Base-by-base conservation (phyloP, 108 stramenopile genomes). In the Fragilaria crotonensis region DNA sequence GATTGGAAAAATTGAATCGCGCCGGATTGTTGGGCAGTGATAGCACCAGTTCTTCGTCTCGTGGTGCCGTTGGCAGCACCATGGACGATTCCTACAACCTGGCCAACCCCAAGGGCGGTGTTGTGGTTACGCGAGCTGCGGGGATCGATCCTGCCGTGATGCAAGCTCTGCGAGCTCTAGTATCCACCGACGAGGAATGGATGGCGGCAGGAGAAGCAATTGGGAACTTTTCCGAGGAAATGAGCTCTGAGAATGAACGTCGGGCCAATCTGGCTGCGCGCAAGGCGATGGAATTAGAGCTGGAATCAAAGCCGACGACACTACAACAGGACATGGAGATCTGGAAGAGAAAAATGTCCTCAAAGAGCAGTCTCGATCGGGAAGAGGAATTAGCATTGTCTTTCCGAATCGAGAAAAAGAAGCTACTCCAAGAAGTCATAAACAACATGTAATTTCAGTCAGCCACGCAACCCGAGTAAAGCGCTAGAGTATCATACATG, bases 391-490 rank as follows among this genome's bases (percentile, higher is more conserved):
- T 85, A 26, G 75, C 86, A 14, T 54, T 91, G 4, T 50, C 28
- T 49, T 92, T 88, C 71, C 84, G 86, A 33, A 70, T 86, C 49
- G 90, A 87, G 52, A 92, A 92, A 67, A 88, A 92, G 60, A 88
- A 83, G 60, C 44, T 92, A 4, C 63, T 92, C 48, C 57, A 65
- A 54, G 83, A 88, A 51, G 59, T 80, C 1, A 75, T 86, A 21
- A 57, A 60, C 47, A 79, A 65, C 45, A 60, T 87, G 62, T 20
- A 30, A 63, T n/a, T n/a, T n/a, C n/a, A n/a, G n/a, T n/a, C n/a
- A n/a, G n/a, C n/a, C n/a, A n/a, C n/a, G n/a, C n/a, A n/a, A n/a
- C n/a, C n/a, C n/a, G n/a, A n/a, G n/a, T n/a, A n/a, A n/a, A n/a
- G n/a, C n/a, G n/a, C n/a, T n/a, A n/a, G n/a, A n/a, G n/a, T n/a